Base-by-base conservation (phyloP, 768 basidiomycete species). In the Suillus plorans region DNA sequence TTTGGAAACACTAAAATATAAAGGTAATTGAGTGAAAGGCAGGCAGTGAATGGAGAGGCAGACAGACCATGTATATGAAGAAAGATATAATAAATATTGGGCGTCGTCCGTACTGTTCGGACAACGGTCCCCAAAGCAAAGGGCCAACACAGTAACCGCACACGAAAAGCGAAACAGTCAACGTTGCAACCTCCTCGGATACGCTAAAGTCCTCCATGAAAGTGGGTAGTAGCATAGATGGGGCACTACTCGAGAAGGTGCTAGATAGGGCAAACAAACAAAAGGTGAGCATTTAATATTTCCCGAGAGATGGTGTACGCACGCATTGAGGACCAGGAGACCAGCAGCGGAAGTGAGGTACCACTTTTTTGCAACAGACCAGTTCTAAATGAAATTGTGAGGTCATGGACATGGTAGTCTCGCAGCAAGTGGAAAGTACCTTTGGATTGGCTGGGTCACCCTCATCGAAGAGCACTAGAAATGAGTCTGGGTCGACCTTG, bases 81-180 rank as follows among this genome's bases (percentile, higher is more conserved):
- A 88, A 89, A 10, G 88, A 78, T 28, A 81, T 69, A 42, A 89
- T 75, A 68, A 86, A 89, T 25, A 88, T 74, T 0, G 86, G 82
- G 44, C 85, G 75, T n/a, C 89, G 82, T 16, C 89, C 90, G 64
- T 81, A 86, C 66, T 78, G 76, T 61, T 83, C 82, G 2, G 78
- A 86, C 39, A 87, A 72, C 3, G 86, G 86, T 0, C 80, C 86
- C 86, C 85, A 90, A 5, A 86, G 55, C 8, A 87, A 72, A 3
- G 87, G 87, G 0, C 88, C 88, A 25, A 88, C 79, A 66, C 84
- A 86, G 69, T 88, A 89, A n/a, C 89, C 89, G n/a, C 80, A 80
- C 16, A 90, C 82, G 72, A 89, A 90, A 5, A 90, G 79, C 2
- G 89, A 84, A 39, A 89, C 80, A 0, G 82, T 84, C 56, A 89